Conservation (phyloP, 1,284 basidiomycete genomes). For the Somion occarium region DNA sequence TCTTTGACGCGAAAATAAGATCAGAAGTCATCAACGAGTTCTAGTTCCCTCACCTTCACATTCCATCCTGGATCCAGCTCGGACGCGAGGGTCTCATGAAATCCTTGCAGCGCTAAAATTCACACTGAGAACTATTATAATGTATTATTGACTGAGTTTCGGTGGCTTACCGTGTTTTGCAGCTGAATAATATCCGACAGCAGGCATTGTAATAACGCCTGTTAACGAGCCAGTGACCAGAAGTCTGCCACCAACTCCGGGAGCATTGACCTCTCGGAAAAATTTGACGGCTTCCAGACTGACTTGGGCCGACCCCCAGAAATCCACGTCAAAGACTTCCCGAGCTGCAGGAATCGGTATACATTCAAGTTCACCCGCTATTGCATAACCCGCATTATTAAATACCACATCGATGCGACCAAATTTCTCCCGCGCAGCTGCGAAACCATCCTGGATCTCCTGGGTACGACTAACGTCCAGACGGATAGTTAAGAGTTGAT, state of each 20-base stretch:
- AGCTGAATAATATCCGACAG: slow-evolving; percentile 25
- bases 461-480: slow-evolving; percentile 33
- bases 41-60: slow-evolving; percentile 19
- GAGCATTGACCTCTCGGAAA: slow-evolving; percentile 6
- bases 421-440: slow-evolving; percentile 20
- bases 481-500: slow-evolving; percentile 30
- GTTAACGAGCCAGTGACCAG: slow-evolving; percentile 23
- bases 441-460: slow-evolving; percentile 24
- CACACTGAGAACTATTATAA: too few species aligned
- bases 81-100: slow-evolving; percentile 18
- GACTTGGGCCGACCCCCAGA: slow-evolving; percentile 26
- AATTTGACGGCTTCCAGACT: slow-evolving; percentile 5
- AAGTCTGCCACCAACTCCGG: slow-evolving; percentile 22
- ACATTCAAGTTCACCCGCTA: slow-evolving; percentile 24
- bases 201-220: slow-evolving; percentile 17
- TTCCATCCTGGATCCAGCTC: slow-evolving; percentile 28
- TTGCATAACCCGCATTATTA: slow-evolving; percentile 31
- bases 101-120: slow-evolving; percentile 21
- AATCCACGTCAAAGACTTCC: slow-evolving; percentile 27
- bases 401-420: slow-evolving; percentile 28
- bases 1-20: too few species aligned
- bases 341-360: slow-evolving; percentile 22
- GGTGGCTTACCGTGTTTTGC: slow-evolving; percentile 12
- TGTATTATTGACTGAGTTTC: background rate
- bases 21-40: background rate